Evolutionary conservation across 2,329 filamentous ascomycete species (phyloP).

Genomic region (Sporothrix brunneoviolacea): DNA sequence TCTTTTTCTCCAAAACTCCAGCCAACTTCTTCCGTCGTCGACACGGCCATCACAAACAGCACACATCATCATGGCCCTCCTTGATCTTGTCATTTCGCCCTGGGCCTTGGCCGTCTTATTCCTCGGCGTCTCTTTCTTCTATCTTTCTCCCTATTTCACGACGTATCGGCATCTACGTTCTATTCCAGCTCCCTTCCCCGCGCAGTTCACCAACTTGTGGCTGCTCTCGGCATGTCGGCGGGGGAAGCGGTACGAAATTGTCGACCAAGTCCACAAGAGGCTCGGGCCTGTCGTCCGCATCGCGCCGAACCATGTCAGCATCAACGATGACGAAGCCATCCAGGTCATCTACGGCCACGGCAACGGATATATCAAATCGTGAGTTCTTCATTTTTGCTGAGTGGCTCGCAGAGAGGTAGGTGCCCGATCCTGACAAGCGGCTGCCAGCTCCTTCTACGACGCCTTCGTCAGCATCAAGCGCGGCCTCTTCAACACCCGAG

Average conservation of each 20-base stretch:
- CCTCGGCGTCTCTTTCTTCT: constrained; percentile 45
- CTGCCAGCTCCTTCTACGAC: constrained; percentile 84
- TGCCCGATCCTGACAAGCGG: no score
- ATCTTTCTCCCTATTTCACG: constrained; percentile 53
- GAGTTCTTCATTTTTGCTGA: no score
- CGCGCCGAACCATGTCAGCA: constrained; percentile 74
- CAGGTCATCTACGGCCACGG: constrained; percentile 70
- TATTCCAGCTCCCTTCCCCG: constrained; percentile 58
- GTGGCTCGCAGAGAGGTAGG: no score
- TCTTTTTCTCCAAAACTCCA: no score
- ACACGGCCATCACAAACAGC: no score
- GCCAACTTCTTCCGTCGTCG: no score
- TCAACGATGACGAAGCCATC: constrained; percentile 76
- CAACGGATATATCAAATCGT: constrained; percentile 68
- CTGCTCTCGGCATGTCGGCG: constrained; percentile 59
- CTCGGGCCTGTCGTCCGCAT: constrained; percentile 75
- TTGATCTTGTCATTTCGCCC: constrained; percentile 32
- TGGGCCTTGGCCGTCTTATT: constrained; percentile 41
- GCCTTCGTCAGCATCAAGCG: constrained; percentile 82
- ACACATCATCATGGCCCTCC: constrained; percentile 15
- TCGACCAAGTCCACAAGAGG: constrained; percentile 69
- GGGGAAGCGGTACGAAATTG: constrained; percentile 56
- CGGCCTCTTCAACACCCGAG: constrained; percentile 83
- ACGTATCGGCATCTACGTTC: constrained; percentile 43
- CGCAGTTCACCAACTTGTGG: constrained; percentile 72